Base-by-base conservation (phyloP, 306 rosid genomes). In the Phaseolus lunatus region DNA sequence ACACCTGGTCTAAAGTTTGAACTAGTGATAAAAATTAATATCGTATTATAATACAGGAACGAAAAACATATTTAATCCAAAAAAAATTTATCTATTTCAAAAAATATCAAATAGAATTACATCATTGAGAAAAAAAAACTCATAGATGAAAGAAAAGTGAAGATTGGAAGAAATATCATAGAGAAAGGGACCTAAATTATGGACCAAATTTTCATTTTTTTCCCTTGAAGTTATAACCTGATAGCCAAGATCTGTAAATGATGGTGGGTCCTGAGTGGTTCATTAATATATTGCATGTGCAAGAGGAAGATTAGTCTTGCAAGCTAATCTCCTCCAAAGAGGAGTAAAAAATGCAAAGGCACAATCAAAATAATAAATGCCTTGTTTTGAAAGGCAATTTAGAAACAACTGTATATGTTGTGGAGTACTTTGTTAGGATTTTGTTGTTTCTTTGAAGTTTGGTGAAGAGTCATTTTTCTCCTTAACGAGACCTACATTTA, bases 391-490 rank as follows among this genome's bases (percentile, higher is more conserved):
- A 53, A 52, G 69, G 33, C 61, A 77, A 79, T 26, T 63, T 20
- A 27, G 33, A 62, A 68, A 74, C 4, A n/a, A 33, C 26, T 59
- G 22, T 9, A 24, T 37, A 67, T 41, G 5, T 29, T n/a, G 12
- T 39, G 13, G 13, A 39, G 3, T 37, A 39, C 70, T 33, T 33
- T 14, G 56, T 41, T 76, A 67, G 65, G 76, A 53, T 72, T 74
- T 50, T 70, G 78, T 72, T 72, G 71, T 72, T 80, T 52, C 79
- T 73, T 80, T 67, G 78, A 78, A 65, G 74, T 72, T 80, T 65
- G 79, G 82, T 31, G 31, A 31, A 70, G n/a, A 62, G 20, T 12
- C 57, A 57, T 50, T 52, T 84, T 78, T 56, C 56, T 61, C 78
- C 63, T 47, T 33, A 58, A 49, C 16, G 56, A 80, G 44, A 57